phyloP scores from a whole-genome alignment of 176 grass and related monocot genomes.

The Microstegium vimineum region DNA sequence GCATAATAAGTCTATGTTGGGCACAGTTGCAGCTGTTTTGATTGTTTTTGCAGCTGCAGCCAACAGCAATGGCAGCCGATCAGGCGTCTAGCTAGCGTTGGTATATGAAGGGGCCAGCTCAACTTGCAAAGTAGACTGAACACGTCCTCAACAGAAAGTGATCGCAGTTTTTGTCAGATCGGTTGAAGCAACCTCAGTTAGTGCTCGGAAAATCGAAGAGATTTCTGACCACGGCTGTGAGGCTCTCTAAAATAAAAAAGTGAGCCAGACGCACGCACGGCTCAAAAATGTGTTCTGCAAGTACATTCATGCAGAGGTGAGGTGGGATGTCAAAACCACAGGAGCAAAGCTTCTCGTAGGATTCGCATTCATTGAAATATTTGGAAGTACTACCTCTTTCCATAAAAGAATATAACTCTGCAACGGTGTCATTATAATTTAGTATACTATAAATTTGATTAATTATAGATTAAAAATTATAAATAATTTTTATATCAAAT shows the following conservation, averaged over 20 bases:
- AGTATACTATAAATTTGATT: too few species aligned
- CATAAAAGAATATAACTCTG: too few species aligned
- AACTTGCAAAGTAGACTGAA: background rate
- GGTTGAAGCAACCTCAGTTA: constrained; percentile 18
- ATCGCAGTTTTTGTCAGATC: background rate
- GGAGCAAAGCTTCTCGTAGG: background rate
- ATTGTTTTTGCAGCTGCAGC: too few species aligned
- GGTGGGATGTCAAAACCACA: constrained; percentile 19
- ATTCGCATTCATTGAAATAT: background rate
- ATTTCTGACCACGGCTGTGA: background rate
- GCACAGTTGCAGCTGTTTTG: too few species aligned
- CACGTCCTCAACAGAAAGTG: constrained; percentile 5
- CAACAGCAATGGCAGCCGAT: too few species aligned
- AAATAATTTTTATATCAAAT: too few species aligned
- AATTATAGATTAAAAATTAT: too few species aligned
- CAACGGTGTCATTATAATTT: too few species aligned
- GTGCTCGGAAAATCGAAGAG: background rate
- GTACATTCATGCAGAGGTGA: background rate
- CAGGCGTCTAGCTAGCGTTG: too few species aligned
- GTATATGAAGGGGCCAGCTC: background rate
- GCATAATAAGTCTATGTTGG: too few species aligned
- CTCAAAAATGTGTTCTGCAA: background rate
- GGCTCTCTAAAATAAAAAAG: background rate
- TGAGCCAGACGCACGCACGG: background rate
- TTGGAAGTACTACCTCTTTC: too few species aligned